These are phyloP conservation scores for Thymus mandschuricus DNA, from an alignment of 257 asterid species.

Conservation along the genomic window DNA sequence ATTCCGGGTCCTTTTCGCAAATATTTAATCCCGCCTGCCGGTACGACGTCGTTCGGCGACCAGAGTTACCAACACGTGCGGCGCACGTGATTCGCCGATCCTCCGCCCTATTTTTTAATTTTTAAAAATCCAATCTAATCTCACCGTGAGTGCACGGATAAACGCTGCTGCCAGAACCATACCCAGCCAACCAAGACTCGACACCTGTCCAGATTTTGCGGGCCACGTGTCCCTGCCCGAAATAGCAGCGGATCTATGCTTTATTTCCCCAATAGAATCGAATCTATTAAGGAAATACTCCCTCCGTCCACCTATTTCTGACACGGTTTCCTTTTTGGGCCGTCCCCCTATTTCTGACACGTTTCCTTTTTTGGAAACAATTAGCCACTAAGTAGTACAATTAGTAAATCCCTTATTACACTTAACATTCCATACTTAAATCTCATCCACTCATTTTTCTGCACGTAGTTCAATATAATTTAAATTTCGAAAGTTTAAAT, in stretches of 20 bases:
- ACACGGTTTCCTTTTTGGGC: no score
- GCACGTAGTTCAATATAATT: no score
- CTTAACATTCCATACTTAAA: no score
- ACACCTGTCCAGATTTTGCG: not conserved
- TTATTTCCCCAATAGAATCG: slow-evolving; percentile 20
- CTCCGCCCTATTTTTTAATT: not conserved
- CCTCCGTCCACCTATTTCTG: no score
- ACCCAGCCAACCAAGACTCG: not conserved
- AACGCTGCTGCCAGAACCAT: not conserved
- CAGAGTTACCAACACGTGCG: slow-evolving; percentile 23
- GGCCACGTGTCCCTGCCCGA: slow-evolving; percentile 44
- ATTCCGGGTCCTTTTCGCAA: not conserved
- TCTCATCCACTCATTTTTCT: no score
- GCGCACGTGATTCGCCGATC: slow-evolving; percentile 32
- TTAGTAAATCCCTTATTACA: no score
- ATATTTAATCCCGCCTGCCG: slow-evolving; percentile 15
- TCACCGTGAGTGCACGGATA: slow-evolving; percentile 18
- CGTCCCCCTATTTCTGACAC: no score
- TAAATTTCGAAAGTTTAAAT: no score
- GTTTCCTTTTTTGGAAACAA: no score
- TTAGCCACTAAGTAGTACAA: no score
- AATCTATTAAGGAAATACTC: slow-evolving; percentile 7
- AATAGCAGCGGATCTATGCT: slow-evolving; percentile 23
- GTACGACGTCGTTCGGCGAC: slow-evolving; percentile 35
- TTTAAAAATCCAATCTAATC: slow-evolving; percentile 23